A percentile compares a stretch with the other conserved stretches of the same genome.
phyloP scores from a whole-genome alignment of 192 early-diverging fungal species.

The Entomortierella parvispora region DNA sequence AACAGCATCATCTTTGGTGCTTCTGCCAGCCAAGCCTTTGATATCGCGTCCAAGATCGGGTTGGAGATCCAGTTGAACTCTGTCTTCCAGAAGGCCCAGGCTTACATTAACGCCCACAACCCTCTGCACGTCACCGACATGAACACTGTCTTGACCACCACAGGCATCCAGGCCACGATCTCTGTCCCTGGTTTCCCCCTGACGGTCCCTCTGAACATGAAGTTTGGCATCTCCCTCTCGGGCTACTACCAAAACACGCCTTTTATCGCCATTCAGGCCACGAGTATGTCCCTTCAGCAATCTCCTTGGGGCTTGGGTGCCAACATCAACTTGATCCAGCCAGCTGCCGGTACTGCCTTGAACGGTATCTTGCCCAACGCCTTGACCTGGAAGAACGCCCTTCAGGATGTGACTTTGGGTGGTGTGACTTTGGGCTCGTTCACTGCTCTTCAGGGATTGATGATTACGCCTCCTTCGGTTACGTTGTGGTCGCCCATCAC shows the following conservation, averaged over 20 bases:
- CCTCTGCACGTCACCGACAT: slow-evolving; percentile 30
- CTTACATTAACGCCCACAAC: slow-evolving; percentile 40
- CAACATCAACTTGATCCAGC: slow-evolving; percentile 12
- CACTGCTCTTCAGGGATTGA: slow-evolving; percentile 21
- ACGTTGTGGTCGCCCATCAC: slow-evolving; percentile 36
- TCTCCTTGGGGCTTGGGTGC: slow-evolving; percentile 35
- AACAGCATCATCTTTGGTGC: slow-evolving; percentile 38
- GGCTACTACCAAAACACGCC: slow-evolving; percentile 15
- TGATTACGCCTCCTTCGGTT: slow-evolving; percentile 23
- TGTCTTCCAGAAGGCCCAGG: slow-evolving; percentile 36
- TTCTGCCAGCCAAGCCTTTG: slow-evolving; percentile 30
- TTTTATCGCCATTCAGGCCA: slow-evolving; percentile 29
- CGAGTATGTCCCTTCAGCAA: slow-evolving; percentile 17
- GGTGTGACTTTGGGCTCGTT: slow-evolving; percentile 21
- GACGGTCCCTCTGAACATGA: slow-evolving; percentile 36
- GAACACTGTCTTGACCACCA: slow-evolving; percentile 43
- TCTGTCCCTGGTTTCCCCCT: slow-evolving; percentile 20
- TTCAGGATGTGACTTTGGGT: slow-evolving; percentile 30
- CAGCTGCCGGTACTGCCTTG: slow-evolving; percentile 17
- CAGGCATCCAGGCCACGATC: slow-evolving; percentile 34
- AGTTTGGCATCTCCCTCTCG: slow-evolving; percentile 31
- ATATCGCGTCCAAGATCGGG: slow-evolving; percentile 33
- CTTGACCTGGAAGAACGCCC: slow-evolving; percentile 35
- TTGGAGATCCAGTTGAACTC: slow-evolving; percentile 27
- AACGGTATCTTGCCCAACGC: slow-evolving; percentile 24